Conservation (phyloP, 805 yeast species). For the Grigorovia humatica region DNA sequence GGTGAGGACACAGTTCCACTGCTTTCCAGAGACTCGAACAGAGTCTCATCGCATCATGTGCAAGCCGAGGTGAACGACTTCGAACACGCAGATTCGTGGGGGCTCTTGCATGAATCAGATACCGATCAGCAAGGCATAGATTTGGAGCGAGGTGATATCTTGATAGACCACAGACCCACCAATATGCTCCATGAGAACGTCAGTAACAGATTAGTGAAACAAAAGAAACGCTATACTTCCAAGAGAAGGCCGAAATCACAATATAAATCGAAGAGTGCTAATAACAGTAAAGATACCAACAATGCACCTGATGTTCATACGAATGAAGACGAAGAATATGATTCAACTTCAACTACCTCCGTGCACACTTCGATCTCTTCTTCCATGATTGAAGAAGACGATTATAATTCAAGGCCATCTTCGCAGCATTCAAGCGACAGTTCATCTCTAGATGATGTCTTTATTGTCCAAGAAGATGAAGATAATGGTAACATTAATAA, state of each 20-base stretch:
- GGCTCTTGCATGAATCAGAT: slow-evolving; percentile 24
- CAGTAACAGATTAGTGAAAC: background rate
- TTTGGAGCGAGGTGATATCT: slow-evolving; percentile 6
- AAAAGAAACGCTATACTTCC: background rate
- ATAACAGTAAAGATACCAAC: background rate
- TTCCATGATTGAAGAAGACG: slow-evolving; percentile 14
- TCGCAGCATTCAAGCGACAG: slow-evolving; percentile 35
- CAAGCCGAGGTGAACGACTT: slow-evolving; percentile 11
- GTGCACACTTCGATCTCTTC: background rate
- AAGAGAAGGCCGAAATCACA: background rate
- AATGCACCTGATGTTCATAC: background rate
- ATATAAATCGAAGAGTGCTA: slow-evolving; percentile 1
- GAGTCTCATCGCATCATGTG: slow-evolving; percentile 2
- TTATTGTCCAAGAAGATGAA: slow-evolving; percentile 65
- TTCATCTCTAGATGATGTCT: slow-evolving; percentile 84
- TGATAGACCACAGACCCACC: background rate
- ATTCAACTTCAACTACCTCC: slow-evolving; percentile 1
- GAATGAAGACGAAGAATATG: slow-evolving; percentile 2
- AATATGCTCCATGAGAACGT: background rate
- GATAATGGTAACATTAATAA: slow-evolving; percentile 17
- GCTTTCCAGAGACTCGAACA: background rate
- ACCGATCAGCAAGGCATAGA: slow-evolving; percentile 10
- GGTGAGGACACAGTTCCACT: background rate
- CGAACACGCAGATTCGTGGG: slow-evolving; percentile 27
- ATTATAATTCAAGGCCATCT: slow-evolving; percentile 34